Conservation (phyloP, 2,329 filamentous ascomycete genomes). For the Penicillium decumbens region DNA sequence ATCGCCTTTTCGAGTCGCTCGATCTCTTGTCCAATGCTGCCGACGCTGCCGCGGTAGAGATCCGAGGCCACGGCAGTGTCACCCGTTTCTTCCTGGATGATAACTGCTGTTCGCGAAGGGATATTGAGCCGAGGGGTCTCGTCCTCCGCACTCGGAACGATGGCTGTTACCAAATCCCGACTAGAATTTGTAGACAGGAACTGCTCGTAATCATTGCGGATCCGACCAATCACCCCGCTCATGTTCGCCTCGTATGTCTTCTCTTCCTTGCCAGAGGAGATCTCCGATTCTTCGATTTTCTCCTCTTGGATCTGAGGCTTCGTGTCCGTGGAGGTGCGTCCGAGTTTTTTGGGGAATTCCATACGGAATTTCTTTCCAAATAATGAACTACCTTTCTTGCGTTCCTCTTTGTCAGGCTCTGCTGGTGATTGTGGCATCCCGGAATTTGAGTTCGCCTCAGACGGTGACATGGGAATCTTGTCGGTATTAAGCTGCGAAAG, state of each 20-base stretch:
- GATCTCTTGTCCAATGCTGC: slow-evolving; percentile 67
- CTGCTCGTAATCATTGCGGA: slow-evolving; percentile 46
- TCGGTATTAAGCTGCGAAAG: slow-evolving; percentile 40
- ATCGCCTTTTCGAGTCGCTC: slow-evolving; percentile 80
- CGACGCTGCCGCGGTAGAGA: slow-evolving; percentile 85
- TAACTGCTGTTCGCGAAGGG: slow-evolving; percentile 52
- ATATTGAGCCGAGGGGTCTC: slow-evolving; percentile 45
- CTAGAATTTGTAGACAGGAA: slow-evolving; percentile 37
- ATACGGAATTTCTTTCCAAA: slow-evolving; percentile 83
- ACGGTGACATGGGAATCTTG: slow-evolving; percentile 46
- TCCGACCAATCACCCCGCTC: slow-evolving; percentile 43
- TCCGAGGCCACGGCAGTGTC: slow-evolving; percentile 67
- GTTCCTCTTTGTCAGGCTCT: slow-evolving; percentile 59
- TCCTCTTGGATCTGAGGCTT: slow-evolving; percentile 73
- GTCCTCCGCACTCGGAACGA: slow-evolving; percentile 41
- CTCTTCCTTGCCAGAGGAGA: slow-evolving; percentile 50
- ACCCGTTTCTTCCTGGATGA: slow-evolving; percentile 62
- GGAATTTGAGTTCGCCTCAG: slow-evolving; percentile 40
- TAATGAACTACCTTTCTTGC: slow-evolving; percentile 54
- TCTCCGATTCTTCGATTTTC: slow-evolving; percentile 56
- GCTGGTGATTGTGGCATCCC: slow-evolving; percentile 49
- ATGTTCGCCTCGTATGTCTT: slow-evolving; percentile 46
- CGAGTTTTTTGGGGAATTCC: slow-evolving; percentile 73
- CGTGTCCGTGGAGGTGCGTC: slow-evolving; percentile 61
- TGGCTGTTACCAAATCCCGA: slow-evolving; percentile 35